phyloP scores from a whole-genome alignment of 2,329 filamentous ascomycete species.

The Lasiodiplodia gonubiensis region DNA sequence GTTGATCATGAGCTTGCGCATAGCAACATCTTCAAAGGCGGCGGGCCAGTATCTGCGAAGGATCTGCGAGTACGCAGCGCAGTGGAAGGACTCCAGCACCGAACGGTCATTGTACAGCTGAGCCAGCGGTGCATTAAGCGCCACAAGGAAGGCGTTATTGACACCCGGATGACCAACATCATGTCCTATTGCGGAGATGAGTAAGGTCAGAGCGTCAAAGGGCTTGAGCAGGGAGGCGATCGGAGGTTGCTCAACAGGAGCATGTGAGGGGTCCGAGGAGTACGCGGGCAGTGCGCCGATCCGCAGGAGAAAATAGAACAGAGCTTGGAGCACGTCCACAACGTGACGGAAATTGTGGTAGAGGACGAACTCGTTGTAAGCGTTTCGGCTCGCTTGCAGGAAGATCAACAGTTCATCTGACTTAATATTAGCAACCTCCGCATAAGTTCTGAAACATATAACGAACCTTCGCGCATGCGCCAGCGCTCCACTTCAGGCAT shows the following conservation, averaged over 20 bases:
- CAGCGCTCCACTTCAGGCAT: constrained; percentile 82
- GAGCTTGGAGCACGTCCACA: constrained; percentile 91
- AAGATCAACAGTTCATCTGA: constrained; percentile 82
- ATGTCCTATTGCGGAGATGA: constrained; percentile 96
- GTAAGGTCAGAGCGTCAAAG: constrained; percentile 84
- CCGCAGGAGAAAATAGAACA: constrained; percentile 85
- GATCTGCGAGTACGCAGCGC: constrained; percentile 95
- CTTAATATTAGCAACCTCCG: constrained; percentile 33
- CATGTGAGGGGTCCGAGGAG: constrained; percentile 42
- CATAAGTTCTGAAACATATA: constrained; percentile 19
- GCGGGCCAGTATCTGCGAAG: constrained; percentile 89
- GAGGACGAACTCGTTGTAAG: constrained; percentile 96
- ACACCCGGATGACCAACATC: constrained; percentile 97
- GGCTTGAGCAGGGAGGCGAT: constrained; percentile 79
- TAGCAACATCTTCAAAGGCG: constrained; percentile 76
- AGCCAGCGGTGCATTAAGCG: constrained; percentile 87
- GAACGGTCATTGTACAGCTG: constrained; percentile 97
- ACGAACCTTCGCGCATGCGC: constrained; percentile 74
- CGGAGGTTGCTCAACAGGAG: constrained; percentile 53
- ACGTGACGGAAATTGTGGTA: constrained; percentile 99
- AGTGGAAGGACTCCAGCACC: constrained; percentile 96
- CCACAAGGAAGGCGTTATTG: constrained; percentile 95
- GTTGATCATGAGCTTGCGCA: constrained; percentile 92
- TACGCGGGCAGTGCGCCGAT: constrained; percentile 78
- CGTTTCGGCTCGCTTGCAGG: constrained; percentile 82